Base-by-base conservation (phyloP, 805 yeast species). In the Yamadazyma phyllophila region DNA sequence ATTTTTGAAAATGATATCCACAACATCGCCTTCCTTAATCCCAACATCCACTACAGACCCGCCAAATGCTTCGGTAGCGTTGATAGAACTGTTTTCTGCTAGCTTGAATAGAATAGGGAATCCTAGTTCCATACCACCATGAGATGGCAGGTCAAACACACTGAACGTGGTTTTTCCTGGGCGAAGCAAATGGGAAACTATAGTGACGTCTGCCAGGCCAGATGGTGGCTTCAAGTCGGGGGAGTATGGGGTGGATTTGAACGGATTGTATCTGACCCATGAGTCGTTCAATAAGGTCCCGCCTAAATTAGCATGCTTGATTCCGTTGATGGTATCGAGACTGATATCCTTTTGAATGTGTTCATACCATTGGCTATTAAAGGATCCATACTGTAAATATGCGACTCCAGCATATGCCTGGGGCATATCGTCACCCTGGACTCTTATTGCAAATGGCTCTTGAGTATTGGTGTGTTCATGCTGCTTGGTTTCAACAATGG, bases 1-100 rank as follows among this genome's bases (percentile, higher is more conserved):
- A 44, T 65, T 65, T 48, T 65, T 57, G 44, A 66, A 45, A 14
- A 65, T 56, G 33, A 66, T 50, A 43, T 66, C 71, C 26, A 65
- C 62, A 2, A 57, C 51, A 37, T 67, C 66, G 5, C 71, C 69
- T 15, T 39, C 41, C 26, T 53, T 50, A 15, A 63, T 46, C 11
- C 49, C 49, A 29, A 31, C 26, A 52, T 61, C 43, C 33, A 49
- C 45, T 39, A 51, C 26, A 15, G 45, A n/a, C 32, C 51, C 44
- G 27, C 44, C 37, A 41, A 50, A 40, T 56, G 41, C 41, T 14
- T 35, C 40, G 13, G 47, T 47, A 13, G 39, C 41, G 15, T 41
- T 44, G 8, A 41, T 36, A 3, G 47, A 32, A 15, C 41, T 42
- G 41, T 43, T 32, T 26, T 17, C 47, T 32, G 12, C 33, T 20